These are phyloP conservation scores for Carnegiea gigantea DNA, from an alignment of 179 eudicot species.

Conservation along the genomic window DNA sequence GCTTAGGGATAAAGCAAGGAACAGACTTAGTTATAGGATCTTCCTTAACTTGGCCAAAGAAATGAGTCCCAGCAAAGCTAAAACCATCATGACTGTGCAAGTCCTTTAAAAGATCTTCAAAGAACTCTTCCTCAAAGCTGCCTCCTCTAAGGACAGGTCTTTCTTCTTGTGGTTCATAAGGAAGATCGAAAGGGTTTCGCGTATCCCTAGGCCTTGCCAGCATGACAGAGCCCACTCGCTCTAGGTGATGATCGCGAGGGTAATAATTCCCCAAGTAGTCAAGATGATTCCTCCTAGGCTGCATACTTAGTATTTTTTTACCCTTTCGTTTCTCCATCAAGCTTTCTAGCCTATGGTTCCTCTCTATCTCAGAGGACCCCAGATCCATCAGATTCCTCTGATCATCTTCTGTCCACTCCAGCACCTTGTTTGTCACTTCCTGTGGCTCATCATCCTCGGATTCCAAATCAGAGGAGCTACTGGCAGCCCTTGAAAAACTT, in stretches of 20 bases:
- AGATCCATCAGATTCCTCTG: constrained; percentile 56
- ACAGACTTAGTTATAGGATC: constrained; percentile 13
- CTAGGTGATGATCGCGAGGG: constrained; percentile 20
- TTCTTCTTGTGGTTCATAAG: constrained; percentile 81
- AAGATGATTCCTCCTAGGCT: constrained; percentile 39
- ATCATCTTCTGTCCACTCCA: constrained; percentile 57
- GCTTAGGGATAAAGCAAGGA: constrained; percentile 31
- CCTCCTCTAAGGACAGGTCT: constrained; percentile 69
- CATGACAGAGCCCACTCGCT: constrained; percentile 23
- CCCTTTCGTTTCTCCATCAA: constrained; percentile 61
- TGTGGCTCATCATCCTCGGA: constrained; percentile 35
- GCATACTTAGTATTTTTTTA: constrained; percentile 47
- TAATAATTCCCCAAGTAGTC: constrained; percentile 29
- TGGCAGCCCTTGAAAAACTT: constrained; percentile 13
- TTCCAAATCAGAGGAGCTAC: constrained; percentile 29
- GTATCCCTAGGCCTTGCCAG: constrained; percentile 21
- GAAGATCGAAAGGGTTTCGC: constrained; percentile 75
- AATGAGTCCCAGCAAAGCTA: constrained; percentile 29
- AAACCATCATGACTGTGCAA: constrained; percentile 50
- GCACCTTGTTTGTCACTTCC: constrained; percentile 31
- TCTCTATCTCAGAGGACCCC: constrained; percentile 57
- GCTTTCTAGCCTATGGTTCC: constrained; percentile 66
- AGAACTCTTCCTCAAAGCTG: constrained; percentile 60
- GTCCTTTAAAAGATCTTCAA: constrained; percentile 30
- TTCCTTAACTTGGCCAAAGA: constrained; percentile 19